Evolutionary conservation across 208 protist genomes (phyloP).

Genomic region (Giardia duodenalis): DNA sequence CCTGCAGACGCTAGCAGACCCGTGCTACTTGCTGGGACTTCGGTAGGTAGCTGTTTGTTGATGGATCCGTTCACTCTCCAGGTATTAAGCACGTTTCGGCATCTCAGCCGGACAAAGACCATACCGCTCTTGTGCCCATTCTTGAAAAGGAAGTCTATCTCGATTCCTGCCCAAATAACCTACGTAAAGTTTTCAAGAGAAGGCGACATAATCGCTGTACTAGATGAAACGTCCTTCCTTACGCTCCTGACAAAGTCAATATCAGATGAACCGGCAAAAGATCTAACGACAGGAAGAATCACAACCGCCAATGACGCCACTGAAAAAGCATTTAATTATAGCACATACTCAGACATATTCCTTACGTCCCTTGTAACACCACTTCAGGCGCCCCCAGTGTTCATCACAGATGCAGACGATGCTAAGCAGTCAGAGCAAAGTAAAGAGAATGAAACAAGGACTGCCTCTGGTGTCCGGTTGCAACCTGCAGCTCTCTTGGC

Average conservation of each 20-base stretch:
- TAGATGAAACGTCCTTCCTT: not conserved
- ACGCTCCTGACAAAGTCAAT: not conserved
- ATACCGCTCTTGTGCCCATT: not conserved
- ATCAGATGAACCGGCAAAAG: not conserved
- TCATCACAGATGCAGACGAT: constrained; percentile 9
- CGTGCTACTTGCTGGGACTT: not conserved
- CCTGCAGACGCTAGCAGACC: not conserved
- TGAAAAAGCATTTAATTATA: constrained; percentile 8
- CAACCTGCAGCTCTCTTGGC: constrained; percentile 20
- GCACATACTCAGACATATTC: not conserved
- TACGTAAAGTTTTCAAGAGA: not conserved
- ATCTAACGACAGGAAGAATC: not conserved
- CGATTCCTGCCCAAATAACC: not conserved
- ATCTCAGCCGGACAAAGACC: not conserved
- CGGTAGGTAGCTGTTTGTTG: not conserved
- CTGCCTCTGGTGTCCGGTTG: not conserved
- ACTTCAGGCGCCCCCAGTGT: not conserved
- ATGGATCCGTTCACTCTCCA: constrained; percentile 20
- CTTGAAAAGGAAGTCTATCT: not conserved
- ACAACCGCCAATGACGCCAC: not conserved
- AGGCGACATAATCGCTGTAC: constrained; percentile 2
- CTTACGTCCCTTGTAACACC: not conserved
- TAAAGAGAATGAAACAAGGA: not conserved
- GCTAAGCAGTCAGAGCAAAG: not conserved
- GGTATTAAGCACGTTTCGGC: not conserved